Conservation (phyloP, 148 eudicot species). For the Pouteria glomerata region DNA sequence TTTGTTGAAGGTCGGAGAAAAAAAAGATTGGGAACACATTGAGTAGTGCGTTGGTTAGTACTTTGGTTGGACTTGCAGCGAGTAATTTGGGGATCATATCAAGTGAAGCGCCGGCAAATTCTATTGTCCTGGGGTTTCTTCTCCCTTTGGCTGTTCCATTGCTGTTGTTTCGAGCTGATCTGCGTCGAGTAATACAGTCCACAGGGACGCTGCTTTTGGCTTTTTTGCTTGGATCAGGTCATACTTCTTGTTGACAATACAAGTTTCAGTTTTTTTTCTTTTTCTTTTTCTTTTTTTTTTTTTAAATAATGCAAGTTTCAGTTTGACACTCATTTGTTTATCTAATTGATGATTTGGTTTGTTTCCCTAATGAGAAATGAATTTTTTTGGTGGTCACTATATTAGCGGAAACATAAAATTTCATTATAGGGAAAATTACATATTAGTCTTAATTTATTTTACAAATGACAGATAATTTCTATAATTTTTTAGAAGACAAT, state of each 20-base stretch:
- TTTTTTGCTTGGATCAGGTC: slow-evolving; percentile 92
- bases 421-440: too few relatives aligned
- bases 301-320: too few relatives aligned
- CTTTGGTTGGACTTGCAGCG: slow-evolving; percentile 66
- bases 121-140: slow-evolving; percentile 50
- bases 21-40: slow-evolving; percentile 71
- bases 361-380: too few relatives aligned
- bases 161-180: slow-evolving; percentile 75
- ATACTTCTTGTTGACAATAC: not conserved
- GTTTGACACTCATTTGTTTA: too few relatives aligned
- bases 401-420: too few relatives aligned
- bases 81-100: slow-evolving; percentile 77
- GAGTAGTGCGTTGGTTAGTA: slow-evolving; percentile 77
- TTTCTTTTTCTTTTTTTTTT: too few relatives aligned
- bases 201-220: slow-evolving; percentile 76
- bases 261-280: not conserved
- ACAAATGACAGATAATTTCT: too few relatives aligned
- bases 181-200: slow-evolving; percentile 52
- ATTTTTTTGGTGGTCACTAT: too few relatives aligned
- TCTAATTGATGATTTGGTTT: too few relatives aligned
- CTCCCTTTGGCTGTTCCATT: slow-evolving; percentile 77
- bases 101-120: slow-evolving; percentile 58
- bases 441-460: too few relatives aligned
- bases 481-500: too few relatives aligned
- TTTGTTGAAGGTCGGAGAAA: slow-evolving; percentile 77